Evolutionary conservation across 768 basidiomycete genomes (phyloP).

Genomic region (Holtermanniella nyarrowii): DNA sequence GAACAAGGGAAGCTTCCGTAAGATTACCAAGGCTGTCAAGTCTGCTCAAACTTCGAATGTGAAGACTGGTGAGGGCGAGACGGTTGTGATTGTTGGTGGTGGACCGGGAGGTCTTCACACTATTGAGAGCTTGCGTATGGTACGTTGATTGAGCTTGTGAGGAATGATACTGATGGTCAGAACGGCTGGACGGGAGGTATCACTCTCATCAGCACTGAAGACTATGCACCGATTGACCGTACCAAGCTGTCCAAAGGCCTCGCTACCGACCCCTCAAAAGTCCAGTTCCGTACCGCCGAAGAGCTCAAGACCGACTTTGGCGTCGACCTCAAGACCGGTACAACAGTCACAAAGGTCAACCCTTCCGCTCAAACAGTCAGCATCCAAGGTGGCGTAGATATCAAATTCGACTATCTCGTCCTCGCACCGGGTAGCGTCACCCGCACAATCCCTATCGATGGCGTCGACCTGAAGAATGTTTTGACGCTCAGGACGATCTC

Average conservation of each 20-base stretch:
- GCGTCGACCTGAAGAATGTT: conserved; percentile 63
- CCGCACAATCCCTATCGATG: conserved; percentile 63
- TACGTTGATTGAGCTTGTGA: conserved; percentile 29
- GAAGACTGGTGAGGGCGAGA: conserved; percentile 45
- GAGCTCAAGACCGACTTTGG: conserved; percentile 57
- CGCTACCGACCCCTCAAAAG: conserved; percentile 63
- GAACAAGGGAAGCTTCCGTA: neutral
- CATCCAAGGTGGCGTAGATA: conserved; percentile 53
- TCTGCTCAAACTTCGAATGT: conserved; percentile 46
- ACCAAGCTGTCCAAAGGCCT: conserved; percentile 85
- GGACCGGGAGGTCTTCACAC: conserved; percentile 68
- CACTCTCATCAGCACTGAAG: conserved; percentile 68
- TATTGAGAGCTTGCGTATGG: conserved; percentile 73
- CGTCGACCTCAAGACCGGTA: conserved; percentile 35
- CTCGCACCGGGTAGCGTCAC: conserved; percentile 68
- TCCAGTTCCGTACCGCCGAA: conserved; percentile 60
- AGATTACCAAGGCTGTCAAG: conserved; percentile 42
- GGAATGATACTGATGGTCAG: conserved; percentile 41
- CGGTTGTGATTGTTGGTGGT: conserved; percentile 76
- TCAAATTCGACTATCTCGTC: conserved; percentile 65
- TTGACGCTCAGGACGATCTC: conserved; percentile 60
- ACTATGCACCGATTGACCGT: conserved; percentile 72
- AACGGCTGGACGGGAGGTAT: conserved; percentile 68
- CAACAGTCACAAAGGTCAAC: conserved; percentile 59
- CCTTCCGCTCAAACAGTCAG: conserved; percentile 54